phyloP scores from a whole-genome alignment of 1,284 basidiomycete species.

The Termitomyces sp. region DNA sequence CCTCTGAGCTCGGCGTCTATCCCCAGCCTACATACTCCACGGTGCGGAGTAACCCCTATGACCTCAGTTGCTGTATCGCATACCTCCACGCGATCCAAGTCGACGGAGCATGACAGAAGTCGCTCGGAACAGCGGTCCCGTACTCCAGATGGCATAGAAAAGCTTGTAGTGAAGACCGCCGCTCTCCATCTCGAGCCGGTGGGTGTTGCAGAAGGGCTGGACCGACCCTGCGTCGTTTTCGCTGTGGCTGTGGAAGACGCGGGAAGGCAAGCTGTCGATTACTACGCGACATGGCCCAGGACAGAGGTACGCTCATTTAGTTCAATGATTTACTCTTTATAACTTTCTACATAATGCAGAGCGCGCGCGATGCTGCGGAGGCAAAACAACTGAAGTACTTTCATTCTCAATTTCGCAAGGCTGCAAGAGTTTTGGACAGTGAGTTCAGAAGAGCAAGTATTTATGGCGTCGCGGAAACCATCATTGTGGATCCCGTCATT shows the following conservation, averaged over 20 bases:
- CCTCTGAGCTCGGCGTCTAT: not conserved
- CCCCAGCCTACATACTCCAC: not conserved
- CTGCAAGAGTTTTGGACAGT: slow-evolving; percentile 34
- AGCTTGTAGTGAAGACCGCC: slow-evolving; percentile 11
- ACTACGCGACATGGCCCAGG: slow-evolving; percentile 42
- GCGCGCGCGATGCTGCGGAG: slow-evolving; percentile 16
- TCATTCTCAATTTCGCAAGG: slow-evolving; percentile 36
- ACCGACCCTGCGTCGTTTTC: slow-evolving; percentile 32
- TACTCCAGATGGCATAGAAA: slow-evolving; percentile 7
- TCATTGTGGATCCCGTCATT: not conserved
- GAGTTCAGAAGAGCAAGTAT: slow-evolving; percentile 29
- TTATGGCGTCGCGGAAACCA: slow-evolving; percentile 11
- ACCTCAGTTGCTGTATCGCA: slow-evolving; percentile 17
- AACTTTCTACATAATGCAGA: slow-evolving; percentile 3
- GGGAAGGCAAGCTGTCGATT: slow-evolving; percentile 38
- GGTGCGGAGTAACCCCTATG: slow-evolving; percentile 10
- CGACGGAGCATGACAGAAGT: slow-evolving; percentile 9
- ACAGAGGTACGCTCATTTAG: slow-evolving; percentile 26
- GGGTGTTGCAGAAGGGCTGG: not conserved
- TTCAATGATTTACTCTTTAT: not conserved
- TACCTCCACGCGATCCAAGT: slow-evolving; percentile 16
- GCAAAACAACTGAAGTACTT: slow-evolving; percentile 23
- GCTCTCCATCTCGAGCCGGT: slow-evolving; percentile 7
- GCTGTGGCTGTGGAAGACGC: slow-evolving; percentile 34
- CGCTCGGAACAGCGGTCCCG: not conserved